A percentile compares a stretch with the other conserved stretches of the same genome.
Evolutionary conservation across 768 basidiomycete species (phyloP).

Genomic region (Termitomyces sp.): DNA sequence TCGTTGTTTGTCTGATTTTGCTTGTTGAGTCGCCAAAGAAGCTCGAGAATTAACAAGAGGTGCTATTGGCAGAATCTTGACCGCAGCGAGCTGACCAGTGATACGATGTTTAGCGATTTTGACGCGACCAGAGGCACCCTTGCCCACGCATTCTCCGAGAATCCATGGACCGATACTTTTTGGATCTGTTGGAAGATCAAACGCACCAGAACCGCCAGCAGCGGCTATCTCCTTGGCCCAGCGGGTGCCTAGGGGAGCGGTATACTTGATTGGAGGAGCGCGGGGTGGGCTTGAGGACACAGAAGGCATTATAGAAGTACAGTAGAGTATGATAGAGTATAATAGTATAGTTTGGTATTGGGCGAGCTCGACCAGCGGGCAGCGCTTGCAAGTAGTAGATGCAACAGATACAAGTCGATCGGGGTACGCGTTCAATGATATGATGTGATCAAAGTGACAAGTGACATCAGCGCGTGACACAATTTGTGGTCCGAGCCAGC

Average conservation of each 20-base stretch:
- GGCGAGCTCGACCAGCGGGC: conserved; percentile 45
- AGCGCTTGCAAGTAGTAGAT: conserved; percentile 15
- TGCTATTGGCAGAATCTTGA: conserved; percentile 90
- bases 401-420: no score
- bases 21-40: conserved; percentile 61
- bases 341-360: conserved; percentile 30
- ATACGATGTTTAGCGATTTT: conserved; percentile 85
- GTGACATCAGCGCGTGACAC: conserved; percentile 9
- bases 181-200: conserved; percentile 83
- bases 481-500: not conserved
- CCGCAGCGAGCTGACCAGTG: conserved; percentile 89
- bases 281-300: conserved; percentile 56
- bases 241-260: conserved; percentile 69
- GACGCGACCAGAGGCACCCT: conserved; percentile 91
- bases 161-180: conserved; percentile 89
- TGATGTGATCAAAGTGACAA: not conserved
- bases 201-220: conserved; percentile 66
- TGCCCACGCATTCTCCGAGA: conserved; percentile 90
- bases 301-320: conserved; percentile 29
- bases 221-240: conserved; percentile 88
- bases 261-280: conserved; percentile 70
- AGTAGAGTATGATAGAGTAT: conserved; percentile 22
- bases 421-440: not conserved
- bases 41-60: conserved; percentile 71
- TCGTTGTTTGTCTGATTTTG: conserved; percentile 76